phyloP scores from a whole-genome alignment of 2,329 filamentous ascomycete species.

The Oidium heveae region DNA sequence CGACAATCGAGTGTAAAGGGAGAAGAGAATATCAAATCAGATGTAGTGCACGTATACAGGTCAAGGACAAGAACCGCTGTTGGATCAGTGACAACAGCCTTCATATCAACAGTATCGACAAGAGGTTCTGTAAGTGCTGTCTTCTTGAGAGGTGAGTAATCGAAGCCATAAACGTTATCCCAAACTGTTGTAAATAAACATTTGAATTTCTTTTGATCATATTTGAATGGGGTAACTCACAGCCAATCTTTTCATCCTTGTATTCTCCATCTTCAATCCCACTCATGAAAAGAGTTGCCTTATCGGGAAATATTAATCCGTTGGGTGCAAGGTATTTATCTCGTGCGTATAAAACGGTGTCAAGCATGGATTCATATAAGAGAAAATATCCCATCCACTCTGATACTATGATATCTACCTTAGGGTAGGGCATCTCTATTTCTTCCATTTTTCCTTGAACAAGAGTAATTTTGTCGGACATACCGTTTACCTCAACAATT shows the following conservation, averaged over 20 bases:
- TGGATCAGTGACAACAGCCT: slow-evolving; percentile 88
- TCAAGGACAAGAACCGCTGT: slow-evolving; percentile 66
- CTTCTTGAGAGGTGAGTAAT: slow-evolving; percentile 82
- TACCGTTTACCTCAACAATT: slow-evolving; percentile 78
- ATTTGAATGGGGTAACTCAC: slow-evolving; percentile 25
- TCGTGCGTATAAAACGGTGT: slow-evolving; percentile 89
- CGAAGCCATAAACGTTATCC: slow-evolving; percentile 97
- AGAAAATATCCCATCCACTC: slow-evolving; percentile 99
- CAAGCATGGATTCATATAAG: slow-evolving; percentile 95
- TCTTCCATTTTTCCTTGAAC: slow-evolving; percentile 99
- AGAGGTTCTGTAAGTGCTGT: slow-evolving; percentile 87
- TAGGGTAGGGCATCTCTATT: slow-evolving; percentile 71
- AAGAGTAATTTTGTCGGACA: slow-evolving; percentile 88
- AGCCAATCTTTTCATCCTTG: slow-evolving; percentile 99
- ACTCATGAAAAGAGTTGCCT: slow-evolving; percentile 89
- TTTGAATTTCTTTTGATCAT: background rate
- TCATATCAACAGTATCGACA: slow-evolving; percentile 92
- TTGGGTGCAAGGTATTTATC: slow-evolving; percentile 73
- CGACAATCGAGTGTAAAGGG: slow-evolving; percentile 54
- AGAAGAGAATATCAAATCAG: slow-evolving; percentile 61
- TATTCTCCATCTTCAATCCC: slow-evolving; percentile 98
- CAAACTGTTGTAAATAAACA: slow-evolving; percentile 41
- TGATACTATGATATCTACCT: slow-evolving; percentile 98
- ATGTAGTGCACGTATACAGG: slow-evolving; percentile 66
- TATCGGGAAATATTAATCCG: slow-evolving; percentile 94